These are phyloP conservation scores for Hypoxylon cercidicola DNA, from an alignment of 495 filamentous ascomycete genomes.

Conservation along the genomic window DNA sequence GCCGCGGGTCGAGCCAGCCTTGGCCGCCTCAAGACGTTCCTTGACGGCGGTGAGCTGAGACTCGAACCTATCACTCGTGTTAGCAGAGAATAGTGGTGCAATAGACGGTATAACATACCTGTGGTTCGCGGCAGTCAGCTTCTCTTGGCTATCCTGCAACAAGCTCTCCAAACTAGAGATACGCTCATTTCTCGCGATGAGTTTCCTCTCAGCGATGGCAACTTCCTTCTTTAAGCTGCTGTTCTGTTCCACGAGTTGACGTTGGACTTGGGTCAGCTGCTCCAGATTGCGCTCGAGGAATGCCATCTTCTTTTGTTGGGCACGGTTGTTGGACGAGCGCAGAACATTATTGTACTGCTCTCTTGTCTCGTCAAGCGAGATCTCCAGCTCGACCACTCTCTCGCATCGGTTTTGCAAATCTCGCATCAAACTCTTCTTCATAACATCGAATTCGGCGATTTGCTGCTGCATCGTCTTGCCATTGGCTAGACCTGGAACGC, in stretches of 20 bases:
- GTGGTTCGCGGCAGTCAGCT: conserved; percentile 93
- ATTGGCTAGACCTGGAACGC: conserved; percentile 65
- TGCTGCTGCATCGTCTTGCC: conserved; percentile 97
- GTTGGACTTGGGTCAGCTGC: conserved; percentile 95
- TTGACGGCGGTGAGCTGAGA: conserved; percentile 96
- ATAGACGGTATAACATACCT: conserved; percentile 69
- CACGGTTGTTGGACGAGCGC: conserved; percentile 92
- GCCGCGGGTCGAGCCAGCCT: conserved; percentile 85
- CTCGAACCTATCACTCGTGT: conserved; percentile 77
- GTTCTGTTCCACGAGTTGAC: conserved; percentile 98
- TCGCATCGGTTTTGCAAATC: conserved; percentile 98
- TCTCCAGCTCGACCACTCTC: conserved; percentile 96
- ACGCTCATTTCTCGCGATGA: conserved; percentile 95
- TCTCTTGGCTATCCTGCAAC: conserved; percentile 97
- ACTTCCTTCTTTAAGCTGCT: conserved; percentile 97
- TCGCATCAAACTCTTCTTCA: conserved; percentile 99
- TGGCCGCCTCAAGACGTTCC: conserved; percentile 95
- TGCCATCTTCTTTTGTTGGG: conserved; percentile 99
- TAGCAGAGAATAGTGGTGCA: conserved; percentile 25
- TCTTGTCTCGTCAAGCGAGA: conserved; percentile 93
- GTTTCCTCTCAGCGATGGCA: conserved; percentile 95
- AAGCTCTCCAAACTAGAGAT: conserved; percentile 91
- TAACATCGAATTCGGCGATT: conserved; percentile 96
- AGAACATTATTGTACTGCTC: conserved; percentile 99
- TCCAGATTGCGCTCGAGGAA: conserved; percentile 98